Percentiles rank a stretch among this genome's conserved stretches.
Evolutionary conservation across 169 alveolate species (phyloP).

Genomic region (Plasmodium billcollinsi): DNA sequence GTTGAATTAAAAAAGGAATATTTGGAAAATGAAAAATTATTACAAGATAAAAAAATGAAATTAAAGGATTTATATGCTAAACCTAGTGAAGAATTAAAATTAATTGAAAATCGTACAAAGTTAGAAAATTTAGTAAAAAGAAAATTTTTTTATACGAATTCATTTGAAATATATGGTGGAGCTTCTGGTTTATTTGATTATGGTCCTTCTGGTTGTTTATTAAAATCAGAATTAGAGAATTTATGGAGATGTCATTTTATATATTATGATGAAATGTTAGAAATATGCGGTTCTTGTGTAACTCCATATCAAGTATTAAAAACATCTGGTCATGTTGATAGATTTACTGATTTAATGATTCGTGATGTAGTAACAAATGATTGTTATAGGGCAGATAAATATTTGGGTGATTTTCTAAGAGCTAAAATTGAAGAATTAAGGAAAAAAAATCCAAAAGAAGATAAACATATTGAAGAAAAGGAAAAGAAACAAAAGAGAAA

Average conservation of each 20-base stretch:
- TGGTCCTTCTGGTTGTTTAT: constrained; percentile 98
- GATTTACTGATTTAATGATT: constrained; percentile 97
- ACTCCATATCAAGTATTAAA: constrained; percentile 96
- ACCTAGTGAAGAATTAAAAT: constrained; percentile 35
- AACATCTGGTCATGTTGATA: constrained; percentile 98
- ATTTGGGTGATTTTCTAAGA: constrained; percentile 76
- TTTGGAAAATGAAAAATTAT: constrained; percentile 3
- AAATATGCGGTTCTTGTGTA: constrained; percentile 91
- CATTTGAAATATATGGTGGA: constrained; percentile 97
- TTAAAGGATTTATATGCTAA: constrained; percentile 23
- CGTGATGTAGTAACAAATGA: constrained; percentile 92
- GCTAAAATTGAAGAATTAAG: constrained; percentile 21
- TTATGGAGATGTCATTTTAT: constrained; percentile 98
- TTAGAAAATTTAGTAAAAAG: constrained; percentile 94
- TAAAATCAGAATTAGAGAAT: constrained; percentile 94
- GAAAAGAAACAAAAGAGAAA: background rate
- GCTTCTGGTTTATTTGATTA: constrained; percentile 97
- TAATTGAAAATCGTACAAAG: constrained; percentile 74
- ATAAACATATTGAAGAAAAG: background rate
- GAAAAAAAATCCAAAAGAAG: background rate
- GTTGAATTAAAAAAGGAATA: constrained; percentile 25
- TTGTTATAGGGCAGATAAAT: constrained; percentile 93
- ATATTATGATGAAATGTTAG: constrained; percentile 97
- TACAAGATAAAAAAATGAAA: constrained; percentile 67
- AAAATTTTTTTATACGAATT: constrained; percentile 93